These are phyloP conservation scores for Colletotrichum sp. DNA, from an alignment of 2,329 filamentous ascomycete species.

Conservation along the genomic window DNA sequence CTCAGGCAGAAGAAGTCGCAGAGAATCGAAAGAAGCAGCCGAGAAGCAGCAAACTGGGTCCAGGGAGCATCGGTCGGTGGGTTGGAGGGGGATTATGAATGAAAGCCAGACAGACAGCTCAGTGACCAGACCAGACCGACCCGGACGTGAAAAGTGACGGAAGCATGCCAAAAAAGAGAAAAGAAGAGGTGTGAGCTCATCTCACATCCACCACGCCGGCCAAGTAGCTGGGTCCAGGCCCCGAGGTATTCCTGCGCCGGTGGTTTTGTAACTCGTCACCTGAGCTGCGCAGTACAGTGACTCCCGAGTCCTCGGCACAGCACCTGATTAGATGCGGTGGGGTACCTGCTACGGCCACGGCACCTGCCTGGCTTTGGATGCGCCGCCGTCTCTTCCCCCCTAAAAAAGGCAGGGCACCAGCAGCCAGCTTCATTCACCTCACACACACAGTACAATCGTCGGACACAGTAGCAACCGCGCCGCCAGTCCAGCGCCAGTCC, in stretches of 20 bases:
- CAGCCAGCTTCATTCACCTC: background rate
- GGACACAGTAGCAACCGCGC: background rate
- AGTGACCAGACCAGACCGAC: background rate
- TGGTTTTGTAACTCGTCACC: background rate
- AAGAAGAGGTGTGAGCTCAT: conserved; percentile 20
- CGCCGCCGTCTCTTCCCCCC: background rate
- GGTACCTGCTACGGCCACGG: conserved; percentile 3
- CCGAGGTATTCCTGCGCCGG: background rate
- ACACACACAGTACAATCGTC: background rate
- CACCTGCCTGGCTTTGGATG: background rate
- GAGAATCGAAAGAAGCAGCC: background rate
- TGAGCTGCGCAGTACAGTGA: background rate
- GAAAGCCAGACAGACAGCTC: background rate
- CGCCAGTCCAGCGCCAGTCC: conserved; percentile 9
- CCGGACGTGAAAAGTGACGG: conserved; percentile 17
- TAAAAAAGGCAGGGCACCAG: background rate
- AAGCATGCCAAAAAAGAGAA: conserved; percentile 15
- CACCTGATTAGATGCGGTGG: background rate
- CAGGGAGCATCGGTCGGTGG: conserved; percentile 8
- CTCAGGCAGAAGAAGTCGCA: background rate
- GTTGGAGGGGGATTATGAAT: conserved; percentile 19
- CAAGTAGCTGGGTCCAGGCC: conserved; percentile 8
- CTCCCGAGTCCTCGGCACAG: background rate
- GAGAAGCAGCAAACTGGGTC: background rate
- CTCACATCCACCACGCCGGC: conserved; percentile 6